phyloP scores from a whole-genome alignment of 1,139 yeast species.

The Suhomyces bokatorum region DNA sequence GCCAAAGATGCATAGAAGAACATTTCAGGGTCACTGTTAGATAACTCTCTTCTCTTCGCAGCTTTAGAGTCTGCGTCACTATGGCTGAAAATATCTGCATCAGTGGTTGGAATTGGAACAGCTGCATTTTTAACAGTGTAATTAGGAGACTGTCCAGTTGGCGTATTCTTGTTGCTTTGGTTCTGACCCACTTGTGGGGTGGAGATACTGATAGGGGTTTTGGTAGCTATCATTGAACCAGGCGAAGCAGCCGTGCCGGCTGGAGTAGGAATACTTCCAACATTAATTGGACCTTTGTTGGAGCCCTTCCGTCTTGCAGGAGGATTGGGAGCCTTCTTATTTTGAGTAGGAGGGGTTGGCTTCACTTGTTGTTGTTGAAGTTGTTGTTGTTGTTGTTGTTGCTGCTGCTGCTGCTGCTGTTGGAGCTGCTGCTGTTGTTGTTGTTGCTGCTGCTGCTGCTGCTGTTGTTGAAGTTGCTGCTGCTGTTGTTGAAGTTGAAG shows the following conservation, averaged over 20 bases:
- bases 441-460: constrained; percentile 10
- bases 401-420: constrained; percentile 5
- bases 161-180: constrained; percentile 46
- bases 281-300: constrained; percentile 22
- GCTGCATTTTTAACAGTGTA: constrained; percentile 19
- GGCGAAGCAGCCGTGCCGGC: constrained; percentile 44
- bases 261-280: constrained; percentile 34
- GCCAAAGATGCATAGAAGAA: constrained; percentile 55
- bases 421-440: constrained; percentile 13
- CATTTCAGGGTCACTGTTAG: constrained; percentile 46
- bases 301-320: constrained; percentile 31
- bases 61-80: constrained; percentile 33
- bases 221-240: constrained; percentile 41
- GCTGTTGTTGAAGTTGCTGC: constrained; percentile 11
- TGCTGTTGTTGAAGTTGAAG: constrained; percentile 3
- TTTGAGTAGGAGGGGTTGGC: constrained; percentile 11
- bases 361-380: constrained; percentile 9
- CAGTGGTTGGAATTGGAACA: constrained; percentile 19
- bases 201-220: constrained; percentile 47
- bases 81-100: constrained; percentile 27
- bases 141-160: constrained; percentile 41
- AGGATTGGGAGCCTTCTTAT: constrained; percentile 19
- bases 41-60: constrained; percentile 48
- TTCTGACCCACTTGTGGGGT: constrained; percentile 43
- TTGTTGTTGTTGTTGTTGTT: constrained; percentile 10